Base-by-base conservation (phyloP, 1,284 basidiomycete genomes). In the Ustilago cynodontis region DNA sequence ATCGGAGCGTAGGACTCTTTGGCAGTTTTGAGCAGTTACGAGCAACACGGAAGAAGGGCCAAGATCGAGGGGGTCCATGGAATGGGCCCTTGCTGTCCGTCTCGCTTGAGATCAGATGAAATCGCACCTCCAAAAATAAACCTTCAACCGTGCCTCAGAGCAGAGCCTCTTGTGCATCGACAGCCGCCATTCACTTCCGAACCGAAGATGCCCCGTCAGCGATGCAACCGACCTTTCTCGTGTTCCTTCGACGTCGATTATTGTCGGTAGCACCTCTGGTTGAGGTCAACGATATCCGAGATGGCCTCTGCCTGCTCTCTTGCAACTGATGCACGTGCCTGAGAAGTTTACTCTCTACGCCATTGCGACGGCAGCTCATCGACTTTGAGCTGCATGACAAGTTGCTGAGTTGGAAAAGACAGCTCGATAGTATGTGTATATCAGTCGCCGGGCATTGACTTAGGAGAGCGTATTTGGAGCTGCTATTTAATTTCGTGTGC, bases 41-140 rank as follows among this genome's bases (percentile, higher is more conserved):
- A 37, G n/a, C n/a, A n/a, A n/a, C n/a, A n/a, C n/a, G n/a, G n/a
- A n/a, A n/a, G n/a, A n/a, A n/a, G n/a, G n/a, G n/a, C n/a, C n/a
- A n/a, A 57, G 61, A 64, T 64, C 61, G 61, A 64, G 61, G 61
- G 61, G 61, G 61, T 57, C 61, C 41, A 41, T 37, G 26, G 4
- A 28, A 58, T 20, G 43, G 45, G 52, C 28, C 33, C 51, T 49
- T 26, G 29, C 16, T 45, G 51, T 43, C 47, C 8, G 51, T 20
- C 60, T 62, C 52, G 60, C 37, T 62, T 62, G 16, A 43, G 13
- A 16, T 28, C 31, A 58, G 61, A 41, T 41, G 39, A 53, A 47
- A 37, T 20, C 26, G 13, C 5, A 18, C 31, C 51, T 55, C 55
- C 39, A 54, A 53, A 62, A 62, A 53, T 55, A 53, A 29, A 59